Evolutionary conservation across 176 grass and related monocot genomes (phyloP), one percentile per base, ranked within the genome.

Genomic region (Typha latifolia): DNA sequence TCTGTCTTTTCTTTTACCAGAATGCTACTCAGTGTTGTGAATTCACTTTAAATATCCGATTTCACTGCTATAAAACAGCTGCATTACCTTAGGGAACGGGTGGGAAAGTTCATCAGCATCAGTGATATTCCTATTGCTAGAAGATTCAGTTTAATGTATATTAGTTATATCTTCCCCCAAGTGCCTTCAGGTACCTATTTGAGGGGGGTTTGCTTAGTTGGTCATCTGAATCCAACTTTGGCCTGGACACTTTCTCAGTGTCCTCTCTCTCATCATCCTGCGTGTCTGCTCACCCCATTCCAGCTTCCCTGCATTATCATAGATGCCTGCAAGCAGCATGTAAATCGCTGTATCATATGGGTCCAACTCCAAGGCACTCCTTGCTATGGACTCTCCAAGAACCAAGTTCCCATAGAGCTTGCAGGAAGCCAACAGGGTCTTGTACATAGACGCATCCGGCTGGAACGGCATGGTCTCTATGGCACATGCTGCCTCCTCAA

Each of bases 401-500:
- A 70, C 66, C 66, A 76, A 37, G 71, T 80, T 84, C 3, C 51
- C 26, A 52, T 80, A 74, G 12, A 66, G 70, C 71, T 52, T 84
- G 55, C 81, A 84, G 31, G 64, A 78, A 70, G 70, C 75, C 48
- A 84, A 64, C 56, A 84, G 15, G 26, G 70, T 68, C 75, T 74
- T 84, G 51, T 77, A 84, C n/a, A 70, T 65, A 27, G 65, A 74
- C 18, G 50, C 3, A 48, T 74, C 81, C n/a, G 67, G 71, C n/a
- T 78, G 74, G 61, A 78, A 57, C 0, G 81, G 67, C 84, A 91
- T 81, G 49, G 20, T 66, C 61, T 87, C 70, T 18, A 85, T 69
- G 62, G 71, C 72, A 49, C 9, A 62, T 24, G 72, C 76, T 16
- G 84, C 91, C 62, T 87, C 74, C 55, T 77, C 73, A 74, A 96